A percentile compares a stretch with the other conserved stretches of the same genome.
Conservation (phyloP, 805 yeast genomes). For the Candida ulmi region DNA sequence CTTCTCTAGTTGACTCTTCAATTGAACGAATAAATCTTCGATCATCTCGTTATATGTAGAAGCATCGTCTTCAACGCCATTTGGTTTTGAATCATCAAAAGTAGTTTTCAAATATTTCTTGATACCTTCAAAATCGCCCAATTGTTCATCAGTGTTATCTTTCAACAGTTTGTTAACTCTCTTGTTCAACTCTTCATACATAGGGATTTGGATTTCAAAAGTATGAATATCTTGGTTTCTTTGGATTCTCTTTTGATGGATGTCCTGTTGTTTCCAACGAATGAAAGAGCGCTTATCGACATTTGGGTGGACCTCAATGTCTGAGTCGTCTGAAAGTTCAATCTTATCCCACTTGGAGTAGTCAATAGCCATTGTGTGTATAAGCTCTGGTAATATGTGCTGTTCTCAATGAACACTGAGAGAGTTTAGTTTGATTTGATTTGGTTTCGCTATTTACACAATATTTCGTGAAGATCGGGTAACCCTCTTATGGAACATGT, state of each 20-base stretch:
- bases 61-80: constrained; percentile 38
- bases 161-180: constrained; percentile 63
- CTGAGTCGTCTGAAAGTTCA: constrained; percentile 95
- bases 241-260: constrained; percentile 86
- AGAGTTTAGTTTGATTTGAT: too few species aligned
- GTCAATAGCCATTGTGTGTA: constrained; percentile 87
- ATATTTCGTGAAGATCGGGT: too few species aligned
- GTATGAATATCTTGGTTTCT: constrained; percentile 74
- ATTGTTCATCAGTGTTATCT: constrained; percentile 33
- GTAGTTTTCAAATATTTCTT: constrained; percentile 39
- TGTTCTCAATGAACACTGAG: too few species aligned
- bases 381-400: too few species aligned
- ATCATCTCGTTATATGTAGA: constrained; percentile 88
- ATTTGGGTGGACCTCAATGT: constrained; percentile 95
- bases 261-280: constrained; percentile 95
- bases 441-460: too few species aligned
- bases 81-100: constrained; percentile 62
- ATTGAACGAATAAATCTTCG: constrained; percentile 79
- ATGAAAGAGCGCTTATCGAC: constrained; percentile 92
- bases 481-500: too few species aligned
- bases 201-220: constrained; percentile 68
- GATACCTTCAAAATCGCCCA: constrained; percentile 27
- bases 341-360: constrained; percentile 98
- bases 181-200: constrained; percentile 70
- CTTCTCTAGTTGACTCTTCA: constrained; percentile 52